phyloP scores from a whole-genome alignment of 371 early-diverging fungal species.

The Batrachochytrium dendrobatidis region DNA sequence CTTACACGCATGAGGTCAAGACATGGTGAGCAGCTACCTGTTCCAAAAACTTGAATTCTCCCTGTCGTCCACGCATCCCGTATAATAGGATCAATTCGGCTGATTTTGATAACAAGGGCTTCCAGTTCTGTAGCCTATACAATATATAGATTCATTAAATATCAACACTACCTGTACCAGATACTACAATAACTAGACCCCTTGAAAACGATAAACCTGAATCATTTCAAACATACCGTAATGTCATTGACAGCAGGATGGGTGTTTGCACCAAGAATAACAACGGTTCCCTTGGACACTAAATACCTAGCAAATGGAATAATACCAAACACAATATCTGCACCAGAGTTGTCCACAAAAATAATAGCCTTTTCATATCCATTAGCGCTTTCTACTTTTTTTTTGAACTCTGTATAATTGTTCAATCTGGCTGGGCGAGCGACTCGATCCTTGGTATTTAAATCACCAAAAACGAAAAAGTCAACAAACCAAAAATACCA shows the following conservation, averaged over 20 bases:
- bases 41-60: conserved; percentile 44
- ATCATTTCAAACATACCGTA: conserved; percentile 33
- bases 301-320: conserved; percentile 58
- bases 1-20: conserved; percentile 50
- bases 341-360: conserved; percentile 68
- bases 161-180: background rate
- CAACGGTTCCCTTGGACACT: conserved; percentile 34
- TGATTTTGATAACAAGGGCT: conserved; percentile 31
- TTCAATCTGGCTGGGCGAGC: conserved; percentile 39
- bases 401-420: conserved; percentile 28
- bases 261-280: conserved; percentile 63
- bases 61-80: conserved; percentile 14
- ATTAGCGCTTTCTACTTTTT: conserved; percentile 14
- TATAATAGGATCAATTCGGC: conserved; percentile 35
- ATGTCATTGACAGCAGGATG: conserved; percentile 65
- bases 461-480: background rate
- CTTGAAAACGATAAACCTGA: background rate
- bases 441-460: background rate
- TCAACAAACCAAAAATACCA: too few relatives aligned
- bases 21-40: conserved; percentile 61
- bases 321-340: conserved; percentile 58
- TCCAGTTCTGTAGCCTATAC: conserved; percentile 45
- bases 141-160: background rate
- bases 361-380: conserved; percentile 48
- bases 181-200: too few relatives aligned